These are phyloP conservation scores for Aspergillus tanneri DNA, from an alignment of 2,329 filamentous ascomycete species.

Conservation along the genomic window DNA sequence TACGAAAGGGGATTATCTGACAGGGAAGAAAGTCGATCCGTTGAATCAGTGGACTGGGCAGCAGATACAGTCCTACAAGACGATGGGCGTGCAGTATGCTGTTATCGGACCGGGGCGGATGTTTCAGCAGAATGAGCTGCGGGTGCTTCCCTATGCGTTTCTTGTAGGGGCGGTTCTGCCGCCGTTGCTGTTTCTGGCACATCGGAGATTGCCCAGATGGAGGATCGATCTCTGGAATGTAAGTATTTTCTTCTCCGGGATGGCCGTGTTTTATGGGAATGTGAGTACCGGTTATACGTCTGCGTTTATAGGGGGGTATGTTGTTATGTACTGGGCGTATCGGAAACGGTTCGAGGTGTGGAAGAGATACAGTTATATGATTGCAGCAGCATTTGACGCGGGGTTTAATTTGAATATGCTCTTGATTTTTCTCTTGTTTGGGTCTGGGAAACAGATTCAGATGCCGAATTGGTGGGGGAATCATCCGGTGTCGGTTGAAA, in stretches of 20 bases:
- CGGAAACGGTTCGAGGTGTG: conserved; percentile 57
- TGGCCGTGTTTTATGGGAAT: conserved; percentile 61
- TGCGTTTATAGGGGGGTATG: conserved; percentile 58
- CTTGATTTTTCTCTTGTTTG: conserved; percentile 61
- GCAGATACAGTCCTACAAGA: conserved; percentile 51
- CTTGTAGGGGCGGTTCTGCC: conserved; percentile 33
- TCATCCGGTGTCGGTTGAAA: conserved; percentile 53
- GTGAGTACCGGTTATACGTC: conserved; percentile 60
- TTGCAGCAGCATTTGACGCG: conserved; percentile 62
- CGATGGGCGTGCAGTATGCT: conserved; percentile 60
- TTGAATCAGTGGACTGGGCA: conserved; percentile 64
- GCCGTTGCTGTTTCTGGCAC: conserved; percentile 49
- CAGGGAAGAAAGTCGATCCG: conserved; percentile 53
- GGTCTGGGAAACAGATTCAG: conserved; percentile 54
- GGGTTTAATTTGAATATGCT: conserved; percentile 63
- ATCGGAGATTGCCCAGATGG: conserved; percentile 53
- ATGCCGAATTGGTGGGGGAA: conserved; percentile 69
- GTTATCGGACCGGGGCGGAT: conserved; percentile 47
- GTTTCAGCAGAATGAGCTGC: conserved; percentile 30
- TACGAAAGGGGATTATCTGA: conserved; percentile 57
- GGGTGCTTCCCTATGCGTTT: conserved; percentile 33
- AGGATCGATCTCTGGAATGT: conserved; percentile 61
- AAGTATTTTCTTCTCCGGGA: conserved; percentile 60
- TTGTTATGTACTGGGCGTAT: conserved; percentile 61
- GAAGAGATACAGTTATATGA: conserved; percentile 61